These are phyloP conservation scores for Ceratobasidium sp. DNA, from an alignment of 1,284 basidiomycete species.

Conservation along the genomic window DNA sequence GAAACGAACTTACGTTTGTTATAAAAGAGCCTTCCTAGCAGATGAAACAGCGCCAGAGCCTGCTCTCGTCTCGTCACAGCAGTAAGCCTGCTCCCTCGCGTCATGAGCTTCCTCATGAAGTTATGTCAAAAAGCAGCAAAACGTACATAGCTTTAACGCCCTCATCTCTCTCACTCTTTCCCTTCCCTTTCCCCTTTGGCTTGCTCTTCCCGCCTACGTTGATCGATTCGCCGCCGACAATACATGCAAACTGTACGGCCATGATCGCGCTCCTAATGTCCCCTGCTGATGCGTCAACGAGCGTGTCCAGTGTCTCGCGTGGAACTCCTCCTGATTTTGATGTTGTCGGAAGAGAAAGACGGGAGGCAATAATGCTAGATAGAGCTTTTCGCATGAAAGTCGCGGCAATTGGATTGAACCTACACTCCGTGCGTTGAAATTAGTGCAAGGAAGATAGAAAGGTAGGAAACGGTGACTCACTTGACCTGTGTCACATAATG, in stretches of 20 bases:
- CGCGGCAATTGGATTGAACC: conserved; percentile 91
- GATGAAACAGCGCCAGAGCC: conserved; percentile 88
- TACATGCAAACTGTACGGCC: conserved; percentile 84
- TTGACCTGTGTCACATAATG: conserved; percentile 78
- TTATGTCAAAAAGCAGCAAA: conserved; percentile 51
- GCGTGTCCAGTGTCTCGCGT: conserved; percentile 74
- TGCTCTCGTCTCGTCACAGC: conserved; percentile 84
- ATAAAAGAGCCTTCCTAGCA: conserved; percentile 93
- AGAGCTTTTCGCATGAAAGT: conserved; percentile 87
- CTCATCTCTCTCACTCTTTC: conserved; percentile 49
- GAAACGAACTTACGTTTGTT: conserved; percentile 95
- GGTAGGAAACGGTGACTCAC: conserved; percentile 58
- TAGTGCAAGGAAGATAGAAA: not conserved
- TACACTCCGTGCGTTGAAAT: conserved; percentile 50
- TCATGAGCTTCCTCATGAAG: conserved; percentile 45
- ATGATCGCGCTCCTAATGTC: conserved; percentile 94
- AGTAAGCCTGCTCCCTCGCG: conserved; percentile 60
- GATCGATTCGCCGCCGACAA: conserved; percentile 51
- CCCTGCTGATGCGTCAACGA: conserved; percentile 84
- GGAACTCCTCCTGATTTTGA: conserved; percentile 57
- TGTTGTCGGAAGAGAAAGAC: conserved; percentile 55
- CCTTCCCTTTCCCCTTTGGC: conserved; percentile 50
- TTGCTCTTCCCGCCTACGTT: conserved; percentile 49
- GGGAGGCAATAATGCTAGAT: conserved; percentile 66
- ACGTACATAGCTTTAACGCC: conserved; percentile 46